These are phyloP conservation scores for Chaetomium fimeti DNA, from an alignment of 495 filamentous ascomycete species.

Conservation along the genomic window DNA sequence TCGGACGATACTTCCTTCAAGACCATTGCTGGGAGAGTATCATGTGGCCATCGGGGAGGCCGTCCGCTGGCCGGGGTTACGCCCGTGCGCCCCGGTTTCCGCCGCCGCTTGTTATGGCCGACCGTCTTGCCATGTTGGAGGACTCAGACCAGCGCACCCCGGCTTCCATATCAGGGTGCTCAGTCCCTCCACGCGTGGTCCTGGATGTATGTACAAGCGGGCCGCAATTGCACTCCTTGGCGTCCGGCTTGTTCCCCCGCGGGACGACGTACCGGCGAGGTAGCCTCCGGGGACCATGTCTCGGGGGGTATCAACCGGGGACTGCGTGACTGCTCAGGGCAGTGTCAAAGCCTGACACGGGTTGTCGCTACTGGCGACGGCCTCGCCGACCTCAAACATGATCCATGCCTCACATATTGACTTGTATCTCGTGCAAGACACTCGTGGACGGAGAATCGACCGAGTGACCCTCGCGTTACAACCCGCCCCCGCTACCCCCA, in stretches of 20 bases:
- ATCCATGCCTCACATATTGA: not conserved
- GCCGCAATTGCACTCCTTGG: not conserved
- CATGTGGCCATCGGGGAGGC: conserved; percentile 80
- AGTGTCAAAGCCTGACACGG: no score
- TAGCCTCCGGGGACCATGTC: not conserved
- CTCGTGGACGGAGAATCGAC: not conserved
- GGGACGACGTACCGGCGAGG: not conserved
- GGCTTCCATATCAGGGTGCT: no score
- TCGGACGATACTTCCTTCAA: no score
- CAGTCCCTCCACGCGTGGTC: not conserved
- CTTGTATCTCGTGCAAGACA: not conserved
- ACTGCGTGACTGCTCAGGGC: no score
- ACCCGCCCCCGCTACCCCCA: not conserved
- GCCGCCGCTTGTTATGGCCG: conserved; percentile 72
- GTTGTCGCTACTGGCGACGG: no score
- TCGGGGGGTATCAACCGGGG: no score
- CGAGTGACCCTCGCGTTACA: not conserved
- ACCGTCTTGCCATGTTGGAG: conserved; percentile 81
- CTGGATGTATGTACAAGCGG: conserved; percentile 1
- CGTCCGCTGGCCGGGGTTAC: conserved; percentile 72
- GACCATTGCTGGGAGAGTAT: conserved; percentile 64
- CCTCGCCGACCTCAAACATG: not conserved
- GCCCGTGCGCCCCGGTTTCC: conserved; percentile 85
- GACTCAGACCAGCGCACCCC: conserved; percentile 59
- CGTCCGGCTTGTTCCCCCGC: not conserved